Base-by-base conservation (phyloP, 305 asterid species). In the Solanum hybrid region DNA sequence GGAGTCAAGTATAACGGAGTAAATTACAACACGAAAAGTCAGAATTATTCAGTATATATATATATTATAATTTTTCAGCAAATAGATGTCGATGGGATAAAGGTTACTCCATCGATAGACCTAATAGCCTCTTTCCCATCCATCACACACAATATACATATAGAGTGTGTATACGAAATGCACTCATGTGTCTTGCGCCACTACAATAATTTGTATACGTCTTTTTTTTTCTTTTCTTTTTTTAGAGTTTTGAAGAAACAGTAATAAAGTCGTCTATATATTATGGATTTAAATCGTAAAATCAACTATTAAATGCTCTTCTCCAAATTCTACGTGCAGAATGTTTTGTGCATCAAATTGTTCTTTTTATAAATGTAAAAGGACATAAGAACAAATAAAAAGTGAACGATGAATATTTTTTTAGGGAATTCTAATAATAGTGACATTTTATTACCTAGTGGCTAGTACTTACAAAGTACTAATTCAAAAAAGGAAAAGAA, bases 401-500 rank as follows among this genome's bases (percentile, higher is more conserved):
- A 86, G 91, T 89, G 88, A 90, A 90, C 89, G 41, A 90, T 83
- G 90, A 91, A 90, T 34, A 3, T 73, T 88, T 32, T 20, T n/a
- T 12, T 7, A 2, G 24, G 13, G 39, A 20, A 70, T 27, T 26
- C 72, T 70, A 17, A 15, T 36, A 73, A 88, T 83, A 34, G 41
- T 3, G 89, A 89, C 32, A 45, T 90, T 93, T 91, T 31, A 17
- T 34, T 81, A 57, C 79, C 41, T 76, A 15, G 10, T 7, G 38
- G 38, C 39, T 36, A 36, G 79, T 38, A 87, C 32, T 34, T 34
- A 34, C 72, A 41, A 41, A 82, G 75, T 83, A 83, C 13, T 10
- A 36, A 10, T 1, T 39, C 51, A 41, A 24, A 26, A 39, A 39
- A 2, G 26, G 38, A 14, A 38, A 13, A 26, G 2, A 51, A 39